Evolutionary conservation across 176 grass and related monocot genomes (phyloP).

Genomic region (Typha latifolia): DNA sequence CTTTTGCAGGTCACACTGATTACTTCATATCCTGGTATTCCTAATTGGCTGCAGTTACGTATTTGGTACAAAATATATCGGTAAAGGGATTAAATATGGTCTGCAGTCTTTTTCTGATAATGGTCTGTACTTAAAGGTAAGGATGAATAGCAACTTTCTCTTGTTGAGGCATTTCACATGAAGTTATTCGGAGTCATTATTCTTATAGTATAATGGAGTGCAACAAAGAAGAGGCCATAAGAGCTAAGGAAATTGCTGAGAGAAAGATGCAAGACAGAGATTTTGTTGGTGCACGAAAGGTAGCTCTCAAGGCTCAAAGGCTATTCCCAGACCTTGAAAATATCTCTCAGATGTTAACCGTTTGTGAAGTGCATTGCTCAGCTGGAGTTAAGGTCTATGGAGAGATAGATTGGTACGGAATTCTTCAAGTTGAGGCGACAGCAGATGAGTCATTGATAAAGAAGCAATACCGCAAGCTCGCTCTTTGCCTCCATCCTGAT

Average conservation of each 20-base stretch:
- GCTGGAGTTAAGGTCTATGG: slow-evolving; percentile 49
- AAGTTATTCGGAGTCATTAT: not conserved
- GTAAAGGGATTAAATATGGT: not conserved
- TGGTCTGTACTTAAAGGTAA: not conserved
- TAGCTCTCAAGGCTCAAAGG: slow-evolving; percentile 60
- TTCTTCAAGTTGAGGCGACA: slow-evolving; percentile 57
- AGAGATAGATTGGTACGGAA: slow-evolving; percentile 76
- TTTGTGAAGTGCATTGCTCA: slow-evolving; percentile 81
- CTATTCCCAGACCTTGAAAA: slow-evolving; percentile 59
- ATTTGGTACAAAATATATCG: not conserved
- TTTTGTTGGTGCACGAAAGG: slow-evolving; percentile 53
- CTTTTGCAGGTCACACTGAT: too few species aligned
- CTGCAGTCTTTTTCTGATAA: not conserved
- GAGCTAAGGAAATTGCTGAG: slow-evolving; percentile 59
- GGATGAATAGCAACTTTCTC: not conserved
- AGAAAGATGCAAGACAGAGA: slow-evolving; percentile 62
- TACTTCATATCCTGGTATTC: too few species aligned
- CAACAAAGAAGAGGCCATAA: slow-evolving; percentile 81
- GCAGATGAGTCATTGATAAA: slow-evolving; percentile 64
- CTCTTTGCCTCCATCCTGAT: slow-evolving; percentile 78
- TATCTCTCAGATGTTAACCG: slow-evolving; percentile 56
- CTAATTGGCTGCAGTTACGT: too few species aligned
- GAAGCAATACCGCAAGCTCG: slow-evolving; percentile 73
- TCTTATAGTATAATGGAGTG: slow-evolving; percentile 45
- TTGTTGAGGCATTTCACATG: not conserved